phyloP scores from a whole-genome alignment of 2,329 filamentous ascomycete species.

The Fusarium aywerte region DNA sequence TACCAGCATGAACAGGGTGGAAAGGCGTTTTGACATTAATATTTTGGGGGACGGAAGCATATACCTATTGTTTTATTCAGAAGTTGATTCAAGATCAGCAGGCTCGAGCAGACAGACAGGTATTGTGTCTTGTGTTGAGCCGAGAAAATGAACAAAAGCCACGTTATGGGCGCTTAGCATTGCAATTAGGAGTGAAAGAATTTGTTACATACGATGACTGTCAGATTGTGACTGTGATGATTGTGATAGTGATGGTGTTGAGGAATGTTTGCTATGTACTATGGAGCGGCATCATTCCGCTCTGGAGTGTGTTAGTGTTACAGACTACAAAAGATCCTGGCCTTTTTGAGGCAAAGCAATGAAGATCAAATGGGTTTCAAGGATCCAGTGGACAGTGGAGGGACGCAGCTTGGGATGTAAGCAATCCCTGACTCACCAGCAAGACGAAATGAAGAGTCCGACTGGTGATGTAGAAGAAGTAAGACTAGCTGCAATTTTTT shows the following conservation, averaged over 20 bases:
- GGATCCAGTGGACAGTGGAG: background rate
- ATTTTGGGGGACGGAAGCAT: conserved; percentile 34
- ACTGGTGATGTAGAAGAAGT: background rate
- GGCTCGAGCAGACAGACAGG: conserved; percentile 2
- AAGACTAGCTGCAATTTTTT: background rate
- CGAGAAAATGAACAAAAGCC: conserved; percentile 31
- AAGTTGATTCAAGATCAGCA: conserved; percentile 16
- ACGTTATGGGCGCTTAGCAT: conserved; percentile 20
- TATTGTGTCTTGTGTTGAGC: conserved; percentile 8
- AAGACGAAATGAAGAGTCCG: background rate
- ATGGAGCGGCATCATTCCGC: conserved; percentile 1
- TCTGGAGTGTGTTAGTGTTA: background rate
- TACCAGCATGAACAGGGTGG: conserved; percentile 41
- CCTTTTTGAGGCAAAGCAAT: background rate
- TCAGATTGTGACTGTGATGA: background rate
- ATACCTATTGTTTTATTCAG: conserved; percentile 44
- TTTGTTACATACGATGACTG: background rate
- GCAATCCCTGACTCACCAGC: background rate
- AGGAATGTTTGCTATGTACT: background rate
- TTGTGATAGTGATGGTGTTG: background rate
- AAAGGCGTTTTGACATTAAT: conserved; percentile 40
- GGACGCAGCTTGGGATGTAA: background rate
- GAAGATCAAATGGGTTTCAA: conserved; percentile 1
- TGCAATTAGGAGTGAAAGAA: conserved; percentile 27
- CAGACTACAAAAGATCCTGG: background rate